phyloP scores from a whole-genome alignment of 306 rosid species.

The Sophora flavescens region DNA sequence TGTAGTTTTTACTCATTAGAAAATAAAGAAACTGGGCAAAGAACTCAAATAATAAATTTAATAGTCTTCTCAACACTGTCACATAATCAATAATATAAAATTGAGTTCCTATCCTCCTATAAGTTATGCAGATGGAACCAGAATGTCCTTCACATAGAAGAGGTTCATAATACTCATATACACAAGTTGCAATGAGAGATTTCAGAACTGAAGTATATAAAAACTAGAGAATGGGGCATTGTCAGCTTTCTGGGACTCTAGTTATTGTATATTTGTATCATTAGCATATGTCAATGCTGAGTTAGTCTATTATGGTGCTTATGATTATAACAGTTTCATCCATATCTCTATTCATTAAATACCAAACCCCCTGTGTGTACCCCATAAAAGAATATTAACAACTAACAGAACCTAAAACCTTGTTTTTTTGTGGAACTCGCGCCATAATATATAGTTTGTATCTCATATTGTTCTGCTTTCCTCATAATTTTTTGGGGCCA shows the following conservation, averaged over 20 bases:
- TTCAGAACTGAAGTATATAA: slow-evolving; percentile 19
- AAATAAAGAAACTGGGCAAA: slow-evolving; percentile 19
- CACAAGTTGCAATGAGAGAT: slow-evolving; percentile 17
- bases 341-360: background rate
- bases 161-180: background rate
- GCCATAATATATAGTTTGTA: background rate
- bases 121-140: slow-evolving; percentile 2
- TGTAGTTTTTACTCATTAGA: background rate
- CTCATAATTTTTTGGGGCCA: background rate
- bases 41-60: background rate
- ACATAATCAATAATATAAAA: background rate
- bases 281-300: slow-evolving; percentile 14
- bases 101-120: background rate
- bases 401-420: background rate
- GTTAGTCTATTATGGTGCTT: background rate
- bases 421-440: slow-evolving; percentile 1
- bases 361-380: background rate
- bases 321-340: background rate
- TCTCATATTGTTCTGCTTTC: background rate
- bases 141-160: slow-evolving; percentile 6
- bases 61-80: slow-evolving; percentile 2
- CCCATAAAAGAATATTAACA: background rate
- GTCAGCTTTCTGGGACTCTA: background rate
- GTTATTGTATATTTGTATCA: slow-evolving; percentile 1
- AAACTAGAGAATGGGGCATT: slow-evolving; percentile 19